These are phyloP conservation scores for Lachancea quebecensis DNA, from an alignment of 805 yeast genomes.

Conservation along the genomic window DNA sequence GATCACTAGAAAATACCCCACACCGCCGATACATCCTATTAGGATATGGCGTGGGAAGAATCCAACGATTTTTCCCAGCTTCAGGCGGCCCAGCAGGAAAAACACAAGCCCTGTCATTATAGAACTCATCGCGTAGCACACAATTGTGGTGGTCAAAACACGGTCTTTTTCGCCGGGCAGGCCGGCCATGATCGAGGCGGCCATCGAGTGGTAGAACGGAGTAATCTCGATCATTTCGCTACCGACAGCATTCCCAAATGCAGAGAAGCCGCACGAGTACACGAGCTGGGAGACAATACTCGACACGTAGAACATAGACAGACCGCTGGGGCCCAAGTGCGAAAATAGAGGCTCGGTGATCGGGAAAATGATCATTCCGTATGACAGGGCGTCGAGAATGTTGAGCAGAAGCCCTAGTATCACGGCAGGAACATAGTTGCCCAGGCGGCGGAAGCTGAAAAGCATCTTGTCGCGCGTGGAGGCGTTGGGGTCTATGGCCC, in stretches of 20 bases:
- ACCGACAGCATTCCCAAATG: slow-evolving; percentile 86
- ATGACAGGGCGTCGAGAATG: slow-evolving; percentile 86
- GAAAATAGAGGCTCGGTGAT: slow-evolving; percentile 73
- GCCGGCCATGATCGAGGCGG: slow-evolving; percentile 50
- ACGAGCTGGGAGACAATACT: slow-evolving; percentile 86
- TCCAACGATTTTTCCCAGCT: slow-evolving; percentile 80
- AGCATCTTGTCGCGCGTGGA: background rate
- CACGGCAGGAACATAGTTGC: slow-evolving; percentile 59
- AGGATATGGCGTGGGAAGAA: slow-evolving; percentile 94
- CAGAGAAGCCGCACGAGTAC: slow-evolving; percentile 85
- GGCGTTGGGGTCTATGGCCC: slow-evolving; percentile 1
- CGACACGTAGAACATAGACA: slow-evolving; percentile 90
- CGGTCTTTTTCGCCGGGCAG: slow-evolving; percentile 43
- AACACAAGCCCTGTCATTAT: slow-evolving; percentile 83
- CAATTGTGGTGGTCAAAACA: slow-evolving; percentile 76
- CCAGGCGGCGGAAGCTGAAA: background rate
- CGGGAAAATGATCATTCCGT: slow-evolving; percentile 97
- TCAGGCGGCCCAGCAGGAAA: slow-evolving; percentile 66
- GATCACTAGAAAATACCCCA: slow-evolving; percentile 82
- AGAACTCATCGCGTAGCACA: slow-evolving; percentile 77
- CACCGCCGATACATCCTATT: slow-evolving; percentile 98
- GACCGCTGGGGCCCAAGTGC: slow-evolving; percentile 76
- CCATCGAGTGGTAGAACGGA: slow-evolving; percentile 96
- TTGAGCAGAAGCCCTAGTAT: slow-evolving; percentile 78
- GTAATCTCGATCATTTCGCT: slow-evolving; percentile 99